These are phyloP conservation scores for Xylariales sp. DNA, from an alignment of 2,329 filamentous ascomycete species.

Conservation along the genomic window DNA sequence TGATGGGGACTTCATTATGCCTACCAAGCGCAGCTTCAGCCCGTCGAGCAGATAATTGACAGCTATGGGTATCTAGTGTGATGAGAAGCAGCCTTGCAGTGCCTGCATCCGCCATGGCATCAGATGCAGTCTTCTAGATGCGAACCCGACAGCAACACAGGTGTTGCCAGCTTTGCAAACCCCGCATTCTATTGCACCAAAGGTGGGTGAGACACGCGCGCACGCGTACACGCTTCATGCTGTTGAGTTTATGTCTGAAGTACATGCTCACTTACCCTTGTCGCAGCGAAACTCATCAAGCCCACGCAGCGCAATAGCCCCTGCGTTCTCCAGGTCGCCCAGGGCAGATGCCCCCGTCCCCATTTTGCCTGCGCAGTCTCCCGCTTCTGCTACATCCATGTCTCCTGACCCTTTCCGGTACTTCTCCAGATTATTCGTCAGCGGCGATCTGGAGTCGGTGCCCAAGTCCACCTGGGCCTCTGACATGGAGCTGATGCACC, in stretches of 20 bases:
- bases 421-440: slow-evolving; percentile 17
- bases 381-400: background rate
- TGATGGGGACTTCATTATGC: too few relatives aligned
- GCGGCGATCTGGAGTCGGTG: background rate
- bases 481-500: slow-evolving; percentile 5
- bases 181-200: background rate
- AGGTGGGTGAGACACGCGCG: background rate
- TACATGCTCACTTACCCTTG: too few relatives aligned
- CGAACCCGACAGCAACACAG: slow-evolving; percentile 7
- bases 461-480: slow-evolving; percentile 14
- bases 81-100: slow-evolving; percentile 31
- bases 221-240: background rate
- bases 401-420: slow-evolving; percentile 19
- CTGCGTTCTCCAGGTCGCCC: background rate
- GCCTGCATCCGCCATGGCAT: slow-evolving; percentile 31
- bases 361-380: background rate
- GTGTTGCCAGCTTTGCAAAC: slow-evolving; percentile 3
- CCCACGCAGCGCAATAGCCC: too few relatives aligned
- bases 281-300: too few relatives aligned
- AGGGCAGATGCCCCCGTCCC: background rate
- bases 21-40: background rate
- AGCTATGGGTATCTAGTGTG: slow-evolving; percentile 23
- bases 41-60: too few relatives aligned
- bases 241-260: too few relatives aligned
- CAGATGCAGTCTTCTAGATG: slow-evolving; percentile 23